Percentiles rank a stretch among this genome's conserved stretches.
Conservation (phyloP, 106 monocot species). For the Allium cepa region DNA sequence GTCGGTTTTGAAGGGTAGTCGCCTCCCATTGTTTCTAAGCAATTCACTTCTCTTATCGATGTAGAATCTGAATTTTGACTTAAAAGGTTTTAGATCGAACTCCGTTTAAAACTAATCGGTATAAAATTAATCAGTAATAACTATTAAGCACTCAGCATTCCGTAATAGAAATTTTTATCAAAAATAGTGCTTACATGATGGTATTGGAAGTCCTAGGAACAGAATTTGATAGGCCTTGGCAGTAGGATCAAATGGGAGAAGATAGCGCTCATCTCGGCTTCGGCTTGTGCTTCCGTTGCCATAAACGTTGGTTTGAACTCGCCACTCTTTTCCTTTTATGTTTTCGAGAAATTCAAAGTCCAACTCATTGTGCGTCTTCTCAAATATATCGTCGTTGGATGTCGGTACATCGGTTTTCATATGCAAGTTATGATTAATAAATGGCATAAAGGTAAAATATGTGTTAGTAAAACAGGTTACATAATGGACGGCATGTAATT, state of each 20-base stretch:
- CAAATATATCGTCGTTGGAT: conserved; percentile 42
- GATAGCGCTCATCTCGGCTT: conserved; percentile 75
- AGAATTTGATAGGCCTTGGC: conserved; percentile 44
- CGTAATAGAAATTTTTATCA: no score
- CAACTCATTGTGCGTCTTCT: conserved; percentile 48
- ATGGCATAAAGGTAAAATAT: no score
- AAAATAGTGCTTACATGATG: conserved; percentile 39
- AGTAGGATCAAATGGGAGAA: conserved; percentile 72
- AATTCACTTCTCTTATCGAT: conserved; percentile 41
- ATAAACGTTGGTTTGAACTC: conserved; percentile 77
- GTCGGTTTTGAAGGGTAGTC: conserved; percentile 55
- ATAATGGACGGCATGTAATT: no score
- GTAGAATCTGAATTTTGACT: conserved; percentile 32
- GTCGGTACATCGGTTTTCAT: conserved; percentile 11
- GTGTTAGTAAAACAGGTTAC: no score
- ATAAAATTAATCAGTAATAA: no score
- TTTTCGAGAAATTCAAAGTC: conserved; percentile 78
- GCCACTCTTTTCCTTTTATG: conserved; percentile 47
- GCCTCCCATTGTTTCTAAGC: conserved; percentile 13
- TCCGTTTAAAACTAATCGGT: no score
- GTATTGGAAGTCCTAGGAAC: conserved; percentile 48
- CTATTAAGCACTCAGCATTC: no score
- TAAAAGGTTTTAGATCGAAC: neutral
- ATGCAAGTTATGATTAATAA: no score
- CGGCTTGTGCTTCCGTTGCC: conserved; percentile 80